Evolutionary conservation across 2,329 filamentous ascomycete species (phyloP).

Genomic region (Calycina marina): DNA sequence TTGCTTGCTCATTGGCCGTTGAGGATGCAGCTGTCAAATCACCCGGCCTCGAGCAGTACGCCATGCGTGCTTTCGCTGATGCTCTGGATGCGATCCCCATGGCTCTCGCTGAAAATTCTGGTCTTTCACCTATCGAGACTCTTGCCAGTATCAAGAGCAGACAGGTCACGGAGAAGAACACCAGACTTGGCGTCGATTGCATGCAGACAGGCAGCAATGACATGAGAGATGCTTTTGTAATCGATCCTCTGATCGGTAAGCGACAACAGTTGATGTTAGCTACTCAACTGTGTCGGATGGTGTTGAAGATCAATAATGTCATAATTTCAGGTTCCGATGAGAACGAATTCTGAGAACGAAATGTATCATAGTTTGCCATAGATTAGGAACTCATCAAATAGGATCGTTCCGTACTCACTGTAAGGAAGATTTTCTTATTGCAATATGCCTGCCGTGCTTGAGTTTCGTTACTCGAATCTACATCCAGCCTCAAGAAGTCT

Average conservation of each 20-base stretch:
- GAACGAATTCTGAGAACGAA: constrained; percentile 57
- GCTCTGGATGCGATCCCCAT: constrained; percentile 88
- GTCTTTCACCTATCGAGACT: constrained; percentile 88
- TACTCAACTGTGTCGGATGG: constrained; percentile 96
- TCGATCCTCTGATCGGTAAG: constrained; percentile 96
- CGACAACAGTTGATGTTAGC: constrained; percentile 91
- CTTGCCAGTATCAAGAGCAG: constrained; percentile 90
- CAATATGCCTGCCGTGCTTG: no score
- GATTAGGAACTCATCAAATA: constrained; percentile 10
- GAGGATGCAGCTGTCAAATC: constrained; percentile 92
- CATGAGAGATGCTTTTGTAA: constrained; percentile 97
- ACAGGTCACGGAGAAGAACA: constrained; percentile 76
- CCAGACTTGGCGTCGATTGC: constrained; percentile 84
- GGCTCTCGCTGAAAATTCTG: constrained; percentile 94
- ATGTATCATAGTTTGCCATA: constrained; percentile 18
- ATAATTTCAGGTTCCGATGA: constrained; percentile 82
- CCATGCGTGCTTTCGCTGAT: constrained; percentile 95
- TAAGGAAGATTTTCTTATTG: no score
- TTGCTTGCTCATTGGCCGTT: constrained; percentile 90
- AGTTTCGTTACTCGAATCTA: no score
- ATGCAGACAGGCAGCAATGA: constrained; percentile 92
- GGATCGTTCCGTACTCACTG: constrained; percentile 1
- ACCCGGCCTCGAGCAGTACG: constrained; percentile 94
- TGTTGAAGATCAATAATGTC: constrained; percentile 93
- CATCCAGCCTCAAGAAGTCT: no score